Base-by-base conservation (phyloP, 2,329 filamentous ascomycete genomes). In the Phyllosticta citriasiana region DNA sequence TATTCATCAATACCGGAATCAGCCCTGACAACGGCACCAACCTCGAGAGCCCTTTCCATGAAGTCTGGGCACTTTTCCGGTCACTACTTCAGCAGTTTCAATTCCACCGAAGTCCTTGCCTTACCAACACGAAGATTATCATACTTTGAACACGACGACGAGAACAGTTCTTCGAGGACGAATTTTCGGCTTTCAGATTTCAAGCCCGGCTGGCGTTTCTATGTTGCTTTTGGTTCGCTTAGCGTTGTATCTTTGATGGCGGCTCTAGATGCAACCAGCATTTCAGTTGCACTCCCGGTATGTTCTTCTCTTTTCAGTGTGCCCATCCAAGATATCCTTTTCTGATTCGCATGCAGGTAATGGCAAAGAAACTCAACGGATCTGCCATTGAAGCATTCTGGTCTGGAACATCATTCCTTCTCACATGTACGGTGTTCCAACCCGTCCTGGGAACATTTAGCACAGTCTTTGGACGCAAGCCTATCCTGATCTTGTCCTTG, bases 261-360 rank as follows among this genome's bases (percentile, higher is more conserved):
- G 2, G 83, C 85, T 12, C 75, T 88, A 27, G 85, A 88, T 70
- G 84, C 84, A 3, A 88, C 85, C 1, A 86, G 82, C 3, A 77
- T 88, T 57, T 84, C 82, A 3, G 84, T 87, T 6, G 84, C 85
- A 3, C 72, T 87, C 53, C 69, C 73, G 12, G 72, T 74, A 67
- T 14, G 69, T 63, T 5, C 52, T 16, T 35, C 19, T 22, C 19
- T 22, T 22, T 22, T 22, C 7, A 4, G 35, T 16, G 27, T 8
- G 27, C 9, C 9, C 5, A 30, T 25, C 47, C 33, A n/a, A 55
- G 19, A 55, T 19, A 10, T 26, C 7, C 24, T 22, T 33, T 2
- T 2, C n/a, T 19, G 4, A 54, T 51, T 26, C 9, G 16, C 27
- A 14, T 25, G 19, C 64, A 74, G 73, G 71, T 74, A 53, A 75